Evolutionary conservation across 768 basidiomycete genomes (phyloP).

Genomic region (Suillus sp.): DNA sequence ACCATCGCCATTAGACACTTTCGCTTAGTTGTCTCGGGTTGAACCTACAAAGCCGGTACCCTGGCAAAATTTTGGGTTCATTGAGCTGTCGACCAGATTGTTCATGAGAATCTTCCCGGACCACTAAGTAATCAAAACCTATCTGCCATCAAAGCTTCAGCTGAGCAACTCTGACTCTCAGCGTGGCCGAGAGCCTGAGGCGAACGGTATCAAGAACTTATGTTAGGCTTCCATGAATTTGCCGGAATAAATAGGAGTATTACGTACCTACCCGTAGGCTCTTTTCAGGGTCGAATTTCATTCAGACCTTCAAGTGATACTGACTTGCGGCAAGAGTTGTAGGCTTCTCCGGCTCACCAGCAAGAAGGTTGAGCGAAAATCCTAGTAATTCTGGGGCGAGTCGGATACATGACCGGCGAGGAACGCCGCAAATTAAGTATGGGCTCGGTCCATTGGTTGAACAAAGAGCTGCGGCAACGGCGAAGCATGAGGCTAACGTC

Average conservation of each 20-base stretch:
- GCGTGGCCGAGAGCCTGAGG: not conserved
- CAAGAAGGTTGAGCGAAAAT: not conserved
- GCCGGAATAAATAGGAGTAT: not conserved
- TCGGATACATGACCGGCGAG: not conserved
- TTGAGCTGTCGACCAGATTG: not conserved
- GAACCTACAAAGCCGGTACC: not conserved
- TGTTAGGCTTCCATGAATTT: not conserved
- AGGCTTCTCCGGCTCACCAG: not conserved
- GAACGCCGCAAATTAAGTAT: not conserved
- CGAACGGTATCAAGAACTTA: not conserved
- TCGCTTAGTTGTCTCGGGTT: not conserved
- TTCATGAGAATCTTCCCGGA: conserved; percentile 3
- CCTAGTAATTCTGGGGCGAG: not conserved
- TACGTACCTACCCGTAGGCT: too few relatives aligned
- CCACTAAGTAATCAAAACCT: not conserved
- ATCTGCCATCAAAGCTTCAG: not conserved
- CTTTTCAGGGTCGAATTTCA: not conserved
- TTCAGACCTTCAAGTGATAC: not conserved
- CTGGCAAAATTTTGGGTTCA: not conserved
- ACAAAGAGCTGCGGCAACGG: not conserved
- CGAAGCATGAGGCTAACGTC: not conserved
- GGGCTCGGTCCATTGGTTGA: not conserved
- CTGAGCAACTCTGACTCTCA: not conserved
- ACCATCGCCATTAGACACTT: not conserved
- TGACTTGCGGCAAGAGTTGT: not conserved